Conservation (phyloP, 768 basidiomycete species). For the Xerocomellus intermedius region DNA sequence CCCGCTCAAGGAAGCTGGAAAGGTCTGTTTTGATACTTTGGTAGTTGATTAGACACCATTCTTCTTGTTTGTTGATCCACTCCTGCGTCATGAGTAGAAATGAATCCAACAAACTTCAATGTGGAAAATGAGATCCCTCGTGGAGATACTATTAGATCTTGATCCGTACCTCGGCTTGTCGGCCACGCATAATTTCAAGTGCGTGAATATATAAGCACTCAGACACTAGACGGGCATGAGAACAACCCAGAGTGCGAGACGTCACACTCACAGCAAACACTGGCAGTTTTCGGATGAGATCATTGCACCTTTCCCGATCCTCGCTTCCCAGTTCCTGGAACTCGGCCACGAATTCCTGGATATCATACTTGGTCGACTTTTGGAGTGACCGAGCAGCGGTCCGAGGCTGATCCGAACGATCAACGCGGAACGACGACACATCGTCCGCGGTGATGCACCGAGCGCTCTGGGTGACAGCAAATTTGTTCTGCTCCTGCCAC, state of each 20-base stretch:
- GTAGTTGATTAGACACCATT: constrained; percentile 28
- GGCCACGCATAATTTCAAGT: constrained; percentile 23
- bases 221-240: constrained; percentile 15
- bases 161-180: constrained; percentile 16
- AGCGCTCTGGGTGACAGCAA: constrained; percentile 2
- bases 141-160: neutral
- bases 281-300: constrained; percentile 16
- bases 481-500: constrained; percentile 18
- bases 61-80: constrained; percentile 19
- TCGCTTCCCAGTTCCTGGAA: constrained; percentile 10
- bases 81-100: constrained; percentile 15
- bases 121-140: neutral
- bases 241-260: neutral
- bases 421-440: constrained; percentile 21
- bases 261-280: constrained; percentile 21
- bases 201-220: constrained; percentile 24
- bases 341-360: constrained; percentile 18
- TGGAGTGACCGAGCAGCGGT: constrained; percentile 18
- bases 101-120: constrained; percentile 16
- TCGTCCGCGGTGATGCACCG: constrained; percentile 25
- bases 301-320: constrained; percentile 18
- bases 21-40: constrained; percentile 17
- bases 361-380: constrained; percentile 22
- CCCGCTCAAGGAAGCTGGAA: constrained; percentile 10
- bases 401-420: constrained; percentile 25